phyloP scores from a whole-genome alignment of 1,284 basidiomycete genomes.

The Melampsora abietis-canadensis region DNA sequence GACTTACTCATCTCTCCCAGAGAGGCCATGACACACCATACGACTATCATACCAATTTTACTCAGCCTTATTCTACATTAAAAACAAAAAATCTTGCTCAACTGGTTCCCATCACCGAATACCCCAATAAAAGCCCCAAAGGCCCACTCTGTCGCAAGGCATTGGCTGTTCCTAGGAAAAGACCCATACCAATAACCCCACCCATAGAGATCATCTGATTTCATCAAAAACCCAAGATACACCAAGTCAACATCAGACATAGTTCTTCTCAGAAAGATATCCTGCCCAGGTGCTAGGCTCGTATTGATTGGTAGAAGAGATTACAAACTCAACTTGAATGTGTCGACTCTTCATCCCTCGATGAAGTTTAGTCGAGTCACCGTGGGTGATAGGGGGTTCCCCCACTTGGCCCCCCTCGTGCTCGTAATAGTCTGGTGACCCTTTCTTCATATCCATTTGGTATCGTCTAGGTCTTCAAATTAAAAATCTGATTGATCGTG shows the following conservation, averaged over 20 bases:
- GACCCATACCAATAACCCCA: slow-evolving; percentile 38
- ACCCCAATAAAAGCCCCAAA: slow-evolving; percentile 28
- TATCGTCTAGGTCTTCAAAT: too few species aligned
- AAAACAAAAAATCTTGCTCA: background rate
- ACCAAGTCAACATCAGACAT: background rate
- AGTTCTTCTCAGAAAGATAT: background rate
- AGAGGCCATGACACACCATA: slow-evolving; percentile 35
- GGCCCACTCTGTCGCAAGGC: slow-evolving; percentile 29
- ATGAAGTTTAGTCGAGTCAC: slow-evolving; percentile 2
- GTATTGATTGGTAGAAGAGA: background rate
- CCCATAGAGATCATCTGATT: slow-evolving; percentile 38
- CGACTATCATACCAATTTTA: slow-evolving; percentile 3
- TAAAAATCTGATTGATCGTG: too few species aligned
- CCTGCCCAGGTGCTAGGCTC: background rate
- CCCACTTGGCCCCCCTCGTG: background rate
- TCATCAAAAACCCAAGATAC: background rate
- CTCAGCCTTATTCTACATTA: background rate
- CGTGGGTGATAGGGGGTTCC: background rate
- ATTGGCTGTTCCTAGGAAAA: slow-evolving; percentile 35
- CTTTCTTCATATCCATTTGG: background rate
- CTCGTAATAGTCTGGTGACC: background rate
- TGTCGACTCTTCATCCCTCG: slow-evolving; percentile 29
- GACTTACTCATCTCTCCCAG: slow-evolving; percentile 35
- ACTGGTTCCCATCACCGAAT: slow-evolving; percentile 23
- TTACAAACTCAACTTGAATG: slow-evolving; percentile 20